A percentile compares a stretch with the other conserved stretches of the same genome.
Conservation (phyloP, 225 moss, liverwort and hornwort genomes). For the Anthoceros angustus region DNA sequence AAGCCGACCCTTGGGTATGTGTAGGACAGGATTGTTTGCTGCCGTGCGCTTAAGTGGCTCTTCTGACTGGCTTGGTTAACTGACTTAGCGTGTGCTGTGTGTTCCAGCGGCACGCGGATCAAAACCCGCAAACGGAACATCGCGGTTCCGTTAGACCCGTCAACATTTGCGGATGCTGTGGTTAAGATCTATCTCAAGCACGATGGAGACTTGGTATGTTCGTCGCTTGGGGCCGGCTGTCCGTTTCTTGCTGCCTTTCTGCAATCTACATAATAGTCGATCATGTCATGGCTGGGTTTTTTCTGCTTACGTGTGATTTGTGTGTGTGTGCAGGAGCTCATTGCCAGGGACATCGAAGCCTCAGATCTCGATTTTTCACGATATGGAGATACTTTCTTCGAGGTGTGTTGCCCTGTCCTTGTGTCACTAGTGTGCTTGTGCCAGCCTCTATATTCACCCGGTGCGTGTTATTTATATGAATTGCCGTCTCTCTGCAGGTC, state of each 20-base stretch:
- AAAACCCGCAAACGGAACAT: slow-evolving; percentile 99
- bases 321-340: slow-evolving; percentile 44
- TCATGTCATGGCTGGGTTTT: background rate
- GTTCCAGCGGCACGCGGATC: slow-evolving; percentile 98
- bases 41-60: background rate
- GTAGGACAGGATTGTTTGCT: background rate
- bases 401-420: slow-evolving; percentile 19
- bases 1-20: slow-evolving; percentile 96
- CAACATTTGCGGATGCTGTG: slow-evolving; percentile 92
- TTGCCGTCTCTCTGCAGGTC: slow-evolving; percentile 27
- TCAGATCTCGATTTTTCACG: slow-evolving; percentile 98
- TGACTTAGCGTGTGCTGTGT: background rate
- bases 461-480: too few relatives aligned
- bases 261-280: background rate
- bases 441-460: too few relatives aligned
- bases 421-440: slow-evolving; percentile 11
- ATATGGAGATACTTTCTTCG: slow-evolving; percentile 99
- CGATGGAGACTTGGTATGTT: slow-evolving; percentile 75
- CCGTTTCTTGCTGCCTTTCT: background rate
- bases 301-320: background rate
- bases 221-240: background rate
- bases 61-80: background rate
- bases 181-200: slow-evolving; percentile 76
- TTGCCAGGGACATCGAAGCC: slow-evolving; percentile 84
- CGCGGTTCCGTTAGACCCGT: slow-evolving; percentile 99